These are phyloP conservation scores for Fusarium xylarioides DNA, from an alignment of 2,329 filamentous ascomycete genomes.

Conservation along the genomic window DNA sequence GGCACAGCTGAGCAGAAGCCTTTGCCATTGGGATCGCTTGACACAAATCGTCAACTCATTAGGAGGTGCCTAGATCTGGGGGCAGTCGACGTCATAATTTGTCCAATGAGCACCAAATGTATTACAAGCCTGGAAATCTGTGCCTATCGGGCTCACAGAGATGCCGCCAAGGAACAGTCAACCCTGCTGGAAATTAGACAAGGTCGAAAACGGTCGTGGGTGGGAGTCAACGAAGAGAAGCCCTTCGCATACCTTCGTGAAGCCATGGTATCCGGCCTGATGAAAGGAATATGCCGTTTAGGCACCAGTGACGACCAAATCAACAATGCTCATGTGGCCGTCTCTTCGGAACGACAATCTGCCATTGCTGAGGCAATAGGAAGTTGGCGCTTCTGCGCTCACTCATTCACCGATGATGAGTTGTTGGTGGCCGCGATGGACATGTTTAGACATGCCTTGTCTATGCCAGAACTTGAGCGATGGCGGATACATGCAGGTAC, in stretches of 20 bases:
- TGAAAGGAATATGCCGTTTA: slow-evolving; percentile 86
- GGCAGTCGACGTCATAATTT: slow-evolving; percentile 84
- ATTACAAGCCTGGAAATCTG: slow-evolving; percentile 82
- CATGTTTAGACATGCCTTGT: slow-evolving; percentile 90
- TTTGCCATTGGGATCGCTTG: slow-evolving; percentile 40
- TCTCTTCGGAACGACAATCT: slow-evolving; percentile 71
- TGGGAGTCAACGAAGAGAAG: slow-evolving; percentile 84
- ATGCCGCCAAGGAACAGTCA: slow-evolving; percentile 77
- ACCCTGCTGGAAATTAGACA: slow-evolving; percentile 76
- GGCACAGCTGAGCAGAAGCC: slow-evolving; percentile 50
- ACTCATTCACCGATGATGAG: slow-evolving; percentile 90
- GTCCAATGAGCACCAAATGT: slow-evolving; percentile 77
- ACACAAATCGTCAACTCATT: slow-evolving; percentile 56
- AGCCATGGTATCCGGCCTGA: slow-evolving; percentile 90
- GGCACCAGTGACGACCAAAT: slow-evolving; percentile 70
- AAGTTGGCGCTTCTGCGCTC: slow-evolving; percentile 88
- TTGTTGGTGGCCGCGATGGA: slow-evolving; percentile 83
- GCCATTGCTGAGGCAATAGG: slow-evolving; percentile 76
- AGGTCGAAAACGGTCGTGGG: slow-evolving; percentile 88
- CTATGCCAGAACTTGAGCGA: slow-evolving; percentile 79
- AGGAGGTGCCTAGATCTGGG: slow-evolving; percentile 84
- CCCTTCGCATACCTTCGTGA: slow-evolving; percentile 91
- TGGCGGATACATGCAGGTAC: slow-evolving; percentile 83
- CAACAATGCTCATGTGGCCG: slow-evolving; percentile 71
- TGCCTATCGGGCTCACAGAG: slow-evolving; percentile 83